Percentiles rank a stretch among this genome's conserved stretches.
phyloP scores from a whole-genome alignment of 768 basidiomycete species.

The Saitozyma podzolica region DNA sequence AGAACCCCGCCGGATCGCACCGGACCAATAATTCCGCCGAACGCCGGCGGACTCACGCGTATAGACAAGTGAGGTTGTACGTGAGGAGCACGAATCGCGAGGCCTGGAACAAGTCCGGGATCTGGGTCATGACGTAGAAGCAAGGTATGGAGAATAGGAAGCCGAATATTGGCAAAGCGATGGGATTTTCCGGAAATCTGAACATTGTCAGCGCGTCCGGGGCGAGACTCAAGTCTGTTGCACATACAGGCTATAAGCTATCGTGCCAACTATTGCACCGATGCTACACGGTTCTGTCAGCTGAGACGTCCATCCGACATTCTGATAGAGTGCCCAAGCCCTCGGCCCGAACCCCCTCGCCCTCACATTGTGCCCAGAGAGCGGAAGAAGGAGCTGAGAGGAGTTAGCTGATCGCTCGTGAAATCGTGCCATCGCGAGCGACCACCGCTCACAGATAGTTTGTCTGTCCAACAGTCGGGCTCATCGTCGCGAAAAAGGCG shows the following conservation, averaged over 20 bases:
- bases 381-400: constrained; percentile 62
- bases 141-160: constrained; percentile 79
- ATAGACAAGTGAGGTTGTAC: constrained; percentile 9
- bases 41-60: constrained; percentile 58
- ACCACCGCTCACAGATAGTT: constrained; percentile 66
- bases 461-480: constrained; percentile 61
- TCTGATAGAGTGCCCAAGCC: too few relatives aligned
- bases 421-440: background rate
- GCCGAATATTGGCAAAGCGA: constrained; percentile 76
- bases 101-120: constrained; percentile 39
- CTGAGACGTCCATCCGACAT: background rate
- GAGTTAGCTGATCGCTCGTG: background rate
- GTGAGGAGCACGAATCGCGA: constrained; percentile 42
- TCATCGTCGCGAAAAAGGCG: constrained; percentile 62
- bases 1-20: background rate
- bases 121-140: constrained; percentile 76
- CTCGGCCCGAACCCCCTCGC: background rate
- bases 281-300: constrained; percentile 56
- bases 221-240: background rate
- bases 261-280: constrained; percentile 75
- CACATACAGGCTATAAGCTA: constrained; percentile 61
- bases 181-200: constrained; percentile 71
- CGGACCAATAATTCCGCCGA: constrained; percentile 57
- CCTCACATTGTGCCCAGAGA: constrained; percentile 81
- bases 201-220: constrained; percentile 3